These are phyloP conservation scores for Cryptococcus sp. DNA, from an alignment of 1,284 basidiomycete species.

Conservation along the genomic window DNA sequence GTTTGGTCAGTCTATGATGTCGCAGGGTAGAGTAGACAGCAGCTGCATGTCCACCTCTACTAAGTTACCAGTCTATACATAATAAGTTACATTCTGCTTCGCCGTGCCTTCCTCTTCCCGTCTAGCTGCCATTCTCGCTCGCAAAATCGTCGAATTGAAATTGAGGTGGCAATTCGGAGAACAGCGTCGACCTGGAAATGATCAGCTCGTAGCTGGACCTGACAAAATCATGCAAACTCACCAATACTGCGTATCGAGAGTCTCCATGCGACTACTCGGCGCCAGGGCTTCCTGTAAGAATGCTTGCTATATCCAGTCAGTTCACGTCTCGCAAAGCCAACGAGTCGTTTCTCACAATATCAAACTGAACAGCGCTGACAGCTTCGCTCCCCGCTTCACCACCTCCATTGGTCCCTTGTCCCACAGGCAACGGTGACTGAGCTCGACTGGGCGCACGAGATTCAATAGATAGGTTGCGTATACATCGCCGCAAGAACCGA, in stretches of 20 bases:
- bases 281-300: conserved; percentile 3
- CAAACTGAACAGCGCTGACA: neutral
- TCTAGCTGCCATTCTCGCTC: too few relatives aligned
- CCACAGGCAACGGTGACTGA: neutral
- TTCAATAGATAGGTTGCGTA: neutral
- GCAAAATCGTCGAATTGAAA: too few relatives aligned
- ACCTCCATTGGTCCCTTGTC: too few relatives aligned
- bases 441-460: neutral
- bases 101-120: too few relatives aligned
- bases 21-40: too few relatives aligned
- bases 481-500: conserved; percentile 10
- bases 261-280: conserved; percentile 2
- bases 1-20: too few relatives aligned
- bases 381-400: neutral
- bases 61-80: too few relatives aligned
- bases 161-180: neutral
- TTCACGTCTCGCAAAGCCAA: too few relatives aligned
- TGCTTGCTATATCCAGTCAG: neutral
- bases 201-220: neutral
- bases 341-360: neutral
- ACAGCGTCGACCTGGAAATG: conserved; percentile 1
- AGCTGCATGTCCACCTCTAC: too few relatives aligned
- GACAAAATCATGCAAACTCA: neutral
- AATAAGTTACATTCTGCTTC: too few relatives aligned
- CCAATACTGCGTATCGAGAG: conserved; percentile 4